Evolutionary conservation across 352 stramenopile species (phyloP), one percentile per base, ranked within the genome.

Genomic region (Globisporangium paddicum): DNA sequence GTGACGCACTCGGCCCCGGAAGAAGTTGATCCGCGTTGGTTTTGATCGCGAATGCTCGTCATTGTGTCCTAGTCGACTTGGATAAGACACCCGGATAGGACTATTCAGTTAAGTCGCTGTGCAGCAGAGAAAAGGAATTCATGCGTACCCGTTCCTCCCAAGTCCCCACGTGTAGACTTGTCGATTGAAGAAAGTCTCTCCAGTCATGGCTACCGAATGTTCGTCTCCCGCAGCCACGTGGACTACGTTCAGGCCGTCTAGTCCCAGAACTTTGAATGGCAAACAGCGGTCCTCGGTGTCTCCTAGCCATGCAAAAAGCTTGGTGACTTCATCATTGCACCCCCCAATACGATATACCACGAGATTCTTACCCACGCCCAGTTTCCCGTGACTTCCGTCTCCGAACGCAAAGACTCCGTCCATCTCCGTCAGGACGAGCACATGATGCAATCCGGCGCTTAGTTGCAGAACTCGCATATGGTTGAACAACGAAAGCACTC

Each of bases 111-210:
- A 6, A 32, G 6, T 32, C 6, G 28, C 6, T 32, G 28, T 21
- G 18, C 5, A 25, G 11, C 32, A 44, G 44, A 4, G 14, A 13
- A 16, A 14, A 30, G 7, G 28, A 32, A 32, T 32, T 6, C 30
- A 18, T n/a, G 16, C 25, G 8, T 70, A 93, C 84, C 84, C 84
- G 23, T 88, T 85, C 13, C 56, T 53, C 13, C 82, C 84, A 18
- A 72, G 65, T 3, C 84, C 84, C 84, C 84, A 93, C 3, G 83
- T 86, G 60, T 88, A 89, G n/a, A 93, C 79, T 64, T 93, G 84
- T 1, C 78, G 73, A 67, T 86, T 88, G 34, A 78, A 82, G 14
- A 76, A 71, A 1, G 78, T 81, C 54, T 90, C 82, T 1, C 80
- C 82, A 18, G 74, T 76, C 56, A 90, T 69, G 3, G 65, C 77